Base-by-base conservation (phyloP, 1,284 basidiomycete genomes). In the Cerrena zonata region DNA sequence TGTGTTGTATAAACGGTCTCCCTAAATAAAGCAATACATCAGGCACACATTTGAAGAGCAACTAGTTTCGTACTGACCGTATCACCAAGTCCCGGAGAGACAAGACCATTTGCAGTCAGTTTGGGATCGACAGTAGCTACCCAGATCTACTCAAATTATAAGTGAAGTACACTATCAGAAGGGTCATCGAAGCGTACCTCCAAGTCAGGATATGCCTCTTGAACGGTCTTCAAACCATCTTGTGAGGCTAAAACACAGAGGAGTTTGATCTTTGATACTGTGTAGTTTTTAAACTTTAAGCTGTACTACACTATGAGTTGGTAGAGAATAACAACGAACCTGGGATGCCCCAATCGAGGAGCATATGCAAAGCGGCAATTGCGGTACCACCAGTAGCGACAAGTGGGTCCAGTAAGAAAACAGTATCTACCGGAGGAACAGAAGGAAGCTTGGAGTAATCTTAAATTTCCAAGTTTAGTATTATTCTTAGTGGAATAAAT, bases 321-420 rank as follows among this genome's bases (percentile, higher is more conserved):
- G n/a, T n/a, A n/a, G n/a, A n/a, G n/a, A n/a, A n/a, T n/a, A n/a
- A 34, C 43, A 27, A 67, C 78, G 56, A 57, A 86, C 86, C 58
- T 19, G 81, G 70, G 54, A 94, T 76, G 22, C 92, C 91, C 91
- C 91, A 94, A 51, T 94, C 92, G 5, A 77, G 61, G 43, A 94
- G 74, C 90, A 94, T 94, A 47, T 77, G 65, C 51, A 95, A 65
- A 2, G 93, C 93, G 13, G 93, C 92, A 53, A 83, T 78, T 4
- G 89, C 91, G 2, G 94, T 96, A n/a, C 91, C 90, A 53, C 94
- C 94, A 0, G 94, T 97, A 0, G 94, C 94, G 60, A 97, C 87
- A 39, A 97, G 71, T 2, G 94, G 91, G 60, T 98, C 94, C 38
- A 97, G 77, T 36, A 98, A 72, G 69, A 85, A 91, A 24, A 94